These are phyloP conservation scores for Cercophora scortea DNA, from an alignment of 495 filamentous ascomycete species.

Conservation along the genomic window DNA sequence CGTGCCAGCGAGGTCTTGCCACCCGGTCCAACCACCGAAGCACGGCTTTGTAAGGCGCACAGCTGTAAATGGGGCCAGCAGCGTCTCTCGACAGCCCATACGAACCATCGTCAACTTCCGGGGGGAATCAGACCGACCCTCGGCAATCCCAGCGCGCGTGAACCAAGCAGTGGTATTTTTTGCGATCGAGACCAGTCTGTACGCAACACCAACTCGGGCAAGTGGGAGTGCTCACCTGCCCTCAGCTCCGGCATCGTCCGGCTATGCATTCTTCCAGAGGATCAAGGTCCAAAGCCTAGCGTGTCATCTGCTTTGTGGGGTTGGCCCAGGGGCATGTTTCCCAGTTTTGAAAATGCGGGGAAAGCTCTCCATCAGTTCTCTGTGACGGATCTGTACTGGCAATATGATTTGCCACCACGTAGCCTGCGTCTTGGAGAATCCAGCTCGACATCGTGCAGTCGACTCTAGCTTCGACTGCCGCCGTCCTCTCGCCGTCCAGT, in stretches of 20 bases:
- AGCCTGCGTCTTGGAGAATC: neutral
- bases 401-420: slow-evolving; percentile 8
- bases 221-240: no score
- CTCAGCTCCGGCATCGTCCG: neutral
- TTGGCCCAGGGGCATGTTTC: neutral
- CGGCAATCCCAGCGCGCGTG: no score
- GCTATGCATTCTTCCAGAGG: slow-evolving; percentile 11
- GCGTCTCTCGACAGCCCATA: no score
- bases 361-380: slow-evolving; percentile 1
- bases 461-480: neutral
- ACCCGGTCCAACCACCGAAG: no score
- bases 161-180: no score
- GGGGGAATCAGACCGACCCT: no score
- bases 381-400: neutral
- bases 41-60: no score
- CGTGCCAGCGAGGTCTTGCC: no score
- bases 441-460: neutral
- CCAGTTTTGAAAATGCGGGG: slow-evolving; percentile 6
- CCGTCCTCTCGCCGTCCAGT: neutral
- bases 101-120: no score
- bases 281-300: slow-evolving; percentile 2
- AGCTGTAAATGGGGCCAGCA: no score
- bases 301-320: slow-evolving; percentile 3
- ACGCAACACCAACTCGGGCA: no score
- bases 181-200: no score